A percentile compares a stretch with the other conserved stretches of the same genome.
These are phyloP conservation scores for Linaria vulgaris DNA, from an alignment of 257 asterid genomes.

Conservation along the genomic window DNA sequence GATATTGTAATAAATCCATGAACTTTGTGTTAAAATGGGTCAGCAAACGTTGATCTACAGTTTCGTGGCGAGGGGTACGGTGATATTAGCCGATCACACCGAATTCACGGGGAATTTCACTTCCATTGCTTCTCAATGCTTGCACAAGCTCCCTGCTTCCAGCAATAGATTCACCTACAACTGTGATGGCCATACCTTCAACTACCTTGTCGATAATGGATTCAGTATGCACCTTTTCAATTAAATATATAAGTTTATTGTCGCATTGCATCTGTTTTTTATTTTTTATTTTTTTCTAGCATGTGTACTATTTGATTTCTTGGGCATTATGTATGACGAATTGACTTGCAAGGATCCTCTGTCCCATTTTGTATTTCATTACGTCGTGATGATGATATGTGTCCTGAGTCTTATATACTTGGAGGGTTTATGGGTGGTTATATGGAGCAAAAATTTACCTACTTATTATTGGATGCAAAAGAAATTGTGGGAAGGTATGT, in stretches of 20 bases:
- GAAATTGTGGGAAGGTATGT: too few relatives aligned
- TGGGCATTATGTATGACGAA: too few relatives aligned
- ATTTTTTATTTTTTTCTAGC: background rate
- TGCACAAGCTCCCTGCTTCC: slow-evolving; percentile 52
- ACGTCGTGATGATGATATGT: too few relatives aligned
- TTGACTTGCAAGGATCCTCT: too few relatives aligned
- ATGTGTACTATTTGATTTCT: background rate
- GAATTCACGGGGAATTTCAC: slow-evolving; percentile 50
- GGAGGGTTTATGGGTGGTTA: too few relatives aligned
- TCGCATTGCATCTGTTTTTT: background rate
- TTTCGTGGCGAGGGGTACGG: slow-evolving; percentile 49
- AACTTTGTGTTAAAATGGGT: slow-evolving; percentile 34
- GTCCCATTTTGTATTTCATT: too few relatives aligned
- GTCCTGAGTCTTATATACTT: too few relatives aligned
- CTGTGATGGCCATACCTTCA: slow-evolving; percentile 59
- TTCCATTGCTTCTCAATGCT: slow-evolving; percentile 47
- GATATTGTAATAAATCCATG: too few relatives aligned
- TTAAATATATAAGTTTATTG: background rate
- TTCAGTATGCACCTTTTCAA: slow-evolving; percentile 32
- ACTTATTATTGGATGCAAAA: too few relatives aligned
- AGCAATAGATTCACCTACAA: slow-evolving; percentile 49
- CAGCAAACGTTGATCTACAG: slow-evolving; percentile 54
- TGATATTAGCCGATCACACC: slow-evolving; percentile 42
- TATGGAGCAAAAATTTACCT: too few relatives aligned
- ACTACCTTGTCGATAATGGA: slow-evolving; percentile 49